Evolutionary conservation across 129 eudicot genomes (phyloP).

Genomic region (Apium graveolens): DNA sequence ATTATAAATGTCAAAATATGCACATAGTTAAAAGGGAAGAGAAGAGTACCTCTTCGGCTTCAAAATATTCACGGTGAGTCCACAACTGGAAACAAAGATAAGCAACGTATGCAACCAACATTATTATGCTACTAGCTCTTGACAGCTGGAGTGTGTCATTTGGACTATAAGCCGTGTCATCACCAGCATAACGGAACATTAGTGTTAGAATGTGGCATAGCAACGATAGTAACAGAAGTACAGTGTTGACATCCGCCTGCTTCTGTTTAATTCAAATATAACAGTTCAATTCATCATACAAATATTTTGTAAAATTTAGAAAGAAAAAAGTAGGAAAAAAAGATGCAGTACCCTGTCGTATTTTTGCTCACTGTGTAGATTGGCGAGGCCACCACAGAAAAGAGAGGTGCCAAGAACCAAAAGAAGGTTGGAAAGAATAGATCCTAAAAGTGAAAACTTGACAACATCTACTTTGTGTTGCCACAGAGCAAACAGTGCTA

Average conservation of each 20-base stretch:
- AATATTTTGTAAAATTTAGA: background rate
- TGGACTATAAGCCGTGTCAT: constrained; percentile 10
- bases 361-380: constrained; percentile 30
- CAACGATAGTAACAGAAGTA: constrained; percentile 35
- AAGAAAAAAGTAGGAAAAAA: too few species aligned
- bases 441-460: constrained; percentile 45
- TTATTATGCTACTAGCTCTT: constrained; percentile 35
- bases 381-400: constrained; percentile 49
- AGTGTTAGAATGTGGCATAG: constrained; percentile 40
- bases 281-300: background rate
- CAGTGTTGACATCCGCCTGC: constrained; percentile 44
- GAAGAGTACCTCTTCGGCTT: constrained; percentile 28
- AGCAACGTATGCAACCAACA: constrained; percentile 41
- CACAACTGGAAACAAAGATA: constrained; percentile 48
- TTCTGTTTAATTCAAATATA: constrained; percentile 15
- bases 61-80: constrained; percentile 46
- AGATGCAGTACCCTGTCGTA: constrained; percentile 27
- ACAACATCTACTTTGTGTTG: constrained; percentile 40
- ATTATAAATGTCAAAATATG: background rate
- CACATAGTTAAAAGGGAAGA: background rate
- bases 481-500: constrained; percentile 37
- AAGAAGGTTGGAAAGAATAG: constrained; percentile 48
- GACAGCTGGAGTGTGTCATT: constrained; percentile 30
- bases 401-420: constrained; percentile 50
- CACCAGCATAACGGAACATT: constrained; percentile 25